A percentile compares a stretch with the other conserved stretches of the same genome.
Conservation (phyloP, 495 filamentous ascomycete genomes). For the Penicillium riverlandense region DNA sequence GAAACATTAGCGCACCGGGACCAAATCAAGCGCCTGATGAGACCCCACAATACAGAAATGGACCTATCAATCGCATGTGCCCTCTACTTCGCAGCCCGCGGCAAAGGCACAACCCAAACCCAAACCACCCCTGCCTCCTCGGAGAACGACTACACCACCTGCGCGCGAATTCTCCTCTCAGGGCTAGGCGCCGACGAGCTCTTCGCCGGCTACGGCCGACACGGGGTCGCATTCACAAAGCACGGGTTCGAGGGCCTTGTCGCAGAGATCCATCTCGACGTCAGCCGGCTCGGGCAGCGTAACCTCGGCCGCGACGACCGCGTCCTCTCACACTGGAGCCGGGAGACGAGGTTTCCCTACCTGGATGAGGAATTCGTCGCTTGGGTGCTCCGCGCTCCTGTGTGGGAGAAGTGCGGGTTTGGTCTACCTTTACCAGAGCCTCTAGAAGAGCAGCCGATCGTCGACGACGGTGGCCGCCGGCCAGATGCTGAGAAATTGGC, state of each 20-base stretch:
- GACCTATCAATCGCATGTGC: slow-evolving; percentile 93
- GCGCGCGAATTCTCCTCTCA: slow-evolving; percentile 78
- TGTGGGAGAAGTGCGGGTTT: slow-evolving; percentile 85
- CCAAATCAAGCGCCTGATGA: slow-evolving; percentile 66
- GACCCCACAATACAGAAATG: slow-evolving; percentile 97
- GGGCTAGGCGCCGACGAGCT: slow-evolving; percentile 95
- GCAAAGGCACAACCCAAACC: slow-evolving; percentile 42
- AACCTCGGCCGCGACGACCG: slow-evolving; percentile 94
- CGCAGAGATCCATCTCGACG: slow-evolving; percentile 80
- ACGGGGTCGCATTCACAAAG: slow-evolving; percentile 66
- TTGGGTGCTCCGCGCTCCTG: slow-evolving; percentile 67
- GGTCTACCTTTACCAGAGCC: slow-evolving; percentile 18
- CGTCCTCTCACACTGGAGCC: slow-evolving; percentile 82
- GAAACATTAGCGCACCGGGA: slow-evolving; percentile 66
- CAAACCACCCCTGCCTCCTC: not conserved
- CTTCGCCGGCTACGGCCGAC: slow-evolving; percentile 86
- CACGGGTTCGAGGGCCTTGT: slow-evolving; percentile 63
- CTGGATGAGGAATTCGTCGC: slow-evolving; percentile 79
- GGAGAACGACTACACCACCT: slow-evolving; percentile 48
- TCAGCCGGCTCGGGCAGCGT: slow-evolving; percentile 77
- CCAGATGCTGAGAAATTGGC: slow-evolving; percentile 76
- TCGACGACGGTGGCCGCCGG: slow-evolving; percentile 4
- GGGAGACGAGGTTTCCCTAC: slow-evolving; percentile 87
- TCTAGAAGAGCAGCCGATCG: not conserved
- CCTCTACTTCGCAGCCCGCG: slow-evolving; percentile 87